phyloP scores from a whole-genome alignment of 1,284 basidiomycete genomes.

The Bjerkandera adusta region DNA sequence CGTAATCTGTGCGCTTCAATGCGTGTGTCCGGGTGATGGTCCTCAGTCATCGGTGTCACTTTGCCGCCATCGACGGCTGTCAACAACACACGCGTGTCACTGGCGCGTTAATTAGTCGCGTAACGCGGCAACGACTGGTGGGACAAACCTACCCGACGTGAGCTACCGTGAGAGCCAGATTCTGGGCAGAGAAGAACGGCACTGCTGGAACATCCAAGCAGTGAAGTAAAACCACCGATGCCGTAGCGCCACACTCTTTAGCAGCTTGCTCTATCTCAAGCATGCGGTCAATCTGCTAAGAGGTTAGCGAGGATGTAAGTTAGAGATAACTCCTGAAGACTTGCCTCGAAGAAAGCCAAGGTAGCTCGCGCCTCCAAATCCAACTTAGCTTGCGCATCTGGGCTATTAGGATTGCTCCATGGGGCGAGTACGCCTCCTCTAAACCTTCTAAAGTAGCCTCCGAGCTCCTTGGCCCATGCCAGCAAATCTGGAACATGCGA shows the following conservation, averaged over 20 bases:
- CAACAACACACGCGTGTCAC: constrained; percentile 87
- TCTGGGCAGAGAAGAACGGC: constrained; percentile 77
- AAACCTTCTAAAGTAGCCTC: constrained; percentile 89
- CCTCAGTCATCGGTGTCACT: constrained; percentile 82
- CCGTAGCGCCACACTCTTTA: constrained; percentile 81
- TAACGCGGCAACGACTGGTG: constrained; percentile 1
- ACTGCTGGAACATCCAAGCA: constrained; percentile 72
- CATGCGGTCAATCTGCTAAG: constrained; percentile 23
- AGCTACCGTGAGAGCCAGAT: constrained; percentile 79
- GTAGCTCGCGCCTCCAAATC: constrained; percentile 85
- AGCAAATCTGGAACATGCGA: constrained; percentile 72
- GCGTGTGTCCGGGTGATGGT: constrained; percentile 89
- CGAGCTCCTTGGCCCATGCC: constrained; percentile 71
- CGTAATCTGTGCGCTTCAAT: constrained; percentile 85
- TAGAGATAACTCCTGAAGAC: neutral
- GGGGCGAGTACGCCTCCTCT: constrained; percentile 73
- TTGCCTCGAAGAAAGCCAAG: constrained; percentile 77
- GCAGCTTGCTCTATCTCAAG: constrained; percentile 60
- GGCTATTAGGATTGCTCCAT: constrained; percentile 48
- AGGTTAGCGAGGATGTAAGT: constrained; percentile 1
- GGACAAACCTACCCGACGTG: constrained; percentile 76
- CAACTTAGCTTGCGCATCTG: constrained; percentile 46
- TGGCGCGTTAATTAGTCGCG: constrained; percentile 30
- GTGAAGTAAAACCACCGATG: constrained; percentile 87
- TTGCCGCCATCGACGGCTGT: constrained; percentile 73